Evolutionary conservation across 805 yeast genomes (phyloP), one percentile per base, ranked within the genome.

Genomic region (Kluyveromyces aestuarii): DNA sequence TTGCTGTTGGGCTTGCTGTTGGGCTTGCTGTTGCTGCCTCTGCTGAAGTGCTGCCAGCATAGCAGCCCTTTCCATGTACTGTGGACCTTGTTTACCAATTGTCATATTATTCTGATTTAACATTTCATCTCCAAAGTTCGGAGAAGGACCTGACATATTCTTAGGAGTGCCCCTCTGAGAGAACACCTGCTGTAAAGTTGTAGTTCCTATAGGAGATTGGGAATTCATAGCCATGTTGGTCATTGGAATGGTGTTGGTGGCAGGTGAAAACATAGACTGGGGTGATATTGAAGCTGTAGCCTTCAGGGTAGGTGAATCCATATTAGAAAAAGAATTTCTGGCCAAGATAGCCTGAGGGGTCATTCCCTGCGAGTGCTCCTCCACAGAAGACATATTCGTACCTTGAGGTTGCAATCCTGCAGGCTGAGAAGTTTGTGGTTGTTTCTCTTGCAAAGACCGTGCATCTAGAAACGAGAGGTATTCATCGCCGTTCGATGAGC

Each of bases 381-480:
- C 45, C 13, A 19, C 27, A 14, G 39, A 38, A 2, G 45, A 14
- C 16, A 41, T 17, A 21, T 27, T 21, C 17, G 17, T 14, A 8
- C 45, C 45, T 25, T 19, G 33, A 19, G 27, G n/a, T n/a, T n/a
- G 17, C 9, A 25, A 4, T 6, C 14, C 21, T 27, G 7, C 27
- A 9, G 35, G 45, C 25, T 43, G 45, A 14, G 40, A 19, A 17
- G 21, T 4, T 37, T 41, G 42, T 38, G 8, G 44, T 19, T 19
- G 21, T 27, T 21, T 18, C 16, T 44, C 76, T 50, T 75, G 76
- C 50, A 76, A 62, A 51, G 78, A 75, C 55, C 73, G 72, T 37
- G 79, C 61, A 30, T 80, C 81, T 37, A 79, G 64, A 43, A 71
- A 72, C 59, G 76, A 75, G 44, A 63, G 52, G 36, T 37, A 50